Evolutionary conservation across 164 flowering plant species (phyloP), one percentile per base, ranked within the genome.

Genomic region (Macadamia tetraphylla): DNA sequence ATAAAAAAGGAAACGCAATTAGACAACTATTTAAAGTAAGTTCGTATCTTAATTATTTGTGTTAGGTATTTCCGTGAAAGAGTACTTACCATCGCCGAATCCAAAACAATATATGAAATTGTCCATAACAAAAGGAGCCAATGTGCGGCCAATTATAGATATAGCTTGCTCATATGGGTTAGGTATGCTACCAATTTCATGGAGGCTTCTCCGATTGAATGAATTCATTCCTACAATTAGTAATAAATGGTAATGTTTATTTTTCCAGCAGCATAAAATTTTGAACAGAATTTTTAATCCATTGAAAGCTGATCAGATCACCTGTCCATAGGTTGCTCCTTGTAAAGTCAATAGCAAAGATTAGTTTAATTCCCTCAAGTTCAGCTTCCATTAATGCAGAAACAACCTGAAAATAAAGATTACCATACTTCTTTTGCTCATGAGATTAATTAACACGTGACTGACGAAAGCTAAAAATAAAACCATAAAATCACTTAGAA

Each of bases 251-350:
- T 53, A 14, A 15, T 67, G 23, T 23, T n/a, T 64, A 14, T 68
- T 35, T n/a, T 23, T 6, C 17, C 56, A 42, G 13, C 8, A 35
- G 15, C 29, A 72, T 1, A 42, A 55, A 62, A 14, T 53, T 53
- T 53, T 53, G 15, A 53, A 12, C 18, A 17, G 15, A 8, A 30
- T 57, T 6, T 9, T 9, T 62, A 35, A 1, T 17, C 9, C 9
- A 58, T 43, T 9, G 18, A 30, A 40, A 17, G 46, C 3, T 23
- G 15, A 65, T 63, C 42, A 46, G 31, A 63, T 70, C 62, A 88
- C 96, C 98, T 73, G 87, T 83, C 98, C 98, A 92, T 64, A 90
- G 96, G 67, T 92, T 92, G 80, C 98, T 92, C 78, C 90, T 89
- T 51, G 98, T 92, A 75, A 92, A 92, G 78, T 92, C 98, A 43